A percentile compares a stretch with the other conserved stretches of the same genome.
phyloP scores from a whole-genome alignment of 306 rosid genomes.

The Quillaja saponaria region DNA sequence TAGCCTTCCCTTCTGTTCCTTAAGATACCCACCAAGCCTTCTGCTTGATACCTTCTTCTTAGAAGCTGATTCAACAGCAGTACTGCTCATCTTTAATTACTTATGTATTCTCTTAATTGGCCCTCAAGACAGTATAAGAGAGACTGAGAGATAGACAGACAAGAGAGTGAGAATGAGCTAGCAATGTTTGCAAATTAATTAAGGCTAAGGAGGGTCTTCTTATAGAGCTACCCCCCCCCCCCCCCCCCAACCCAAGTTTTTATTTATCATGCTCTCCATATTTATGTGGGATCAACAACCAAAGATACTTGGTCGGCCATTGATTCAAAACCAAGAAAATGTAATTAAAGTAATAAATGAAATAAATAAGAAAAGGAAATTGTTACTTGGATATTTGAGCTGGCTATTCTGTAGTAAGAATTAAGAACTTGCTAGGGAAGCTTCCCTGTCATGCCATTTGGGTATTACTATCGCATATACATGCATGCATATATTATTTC shows the following conservation, averaged over 20 bases:
- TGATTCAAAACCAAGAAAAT: conserved; percentile 29
- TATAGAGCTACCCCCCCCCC: conserved; percentile 32
- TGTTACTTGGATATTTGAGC: conserved; percentile 44
- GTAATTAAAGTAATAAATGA: too few relatives aligned
- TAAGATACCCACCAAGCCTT: conserved; percentile 70
- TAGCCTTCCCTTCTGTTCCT: conserved; percentile 78
- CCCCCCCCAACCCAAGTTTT: too few relatives aligned
- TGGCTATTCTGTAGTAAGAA: conserved; percentile 36
- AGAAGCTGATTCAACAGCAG: conserved; percentile 36
- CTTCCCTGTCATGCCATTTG: conserved; percentile 36
- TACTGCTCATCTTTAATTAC: conserved; percentile 34
- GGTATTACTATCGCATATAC: background rate
- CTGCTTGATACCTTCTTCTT: conserved; percentile 63
- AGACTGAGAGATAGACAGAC: background rate
- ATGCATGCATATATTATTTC: too few relatives aligned
- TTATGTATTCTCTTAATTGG: too few relatives aligned
- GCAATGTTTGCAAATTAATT: conserved; percentile 24
- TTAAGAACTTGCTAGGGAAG: conserved; percentile 28
- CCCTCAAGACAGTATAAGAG: conserved; percentile 5
- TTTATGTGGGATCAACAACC: conserved; percentile 72
- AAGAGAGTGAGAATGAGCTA: background rate
- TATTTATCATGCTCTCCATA: too few relatives aligned
- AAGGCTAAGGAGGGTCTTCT: conserved; percentile 27
- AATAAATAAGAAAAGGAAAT: conserved; percentile 13
- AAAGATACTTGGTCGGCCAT: conserved; percentile 76